Evolutionary conservation across 306 rosid species (phyloP), one percentile per base, ranked within the genome.

Genomic region (Trichosanthes cucumerina): DNA sequence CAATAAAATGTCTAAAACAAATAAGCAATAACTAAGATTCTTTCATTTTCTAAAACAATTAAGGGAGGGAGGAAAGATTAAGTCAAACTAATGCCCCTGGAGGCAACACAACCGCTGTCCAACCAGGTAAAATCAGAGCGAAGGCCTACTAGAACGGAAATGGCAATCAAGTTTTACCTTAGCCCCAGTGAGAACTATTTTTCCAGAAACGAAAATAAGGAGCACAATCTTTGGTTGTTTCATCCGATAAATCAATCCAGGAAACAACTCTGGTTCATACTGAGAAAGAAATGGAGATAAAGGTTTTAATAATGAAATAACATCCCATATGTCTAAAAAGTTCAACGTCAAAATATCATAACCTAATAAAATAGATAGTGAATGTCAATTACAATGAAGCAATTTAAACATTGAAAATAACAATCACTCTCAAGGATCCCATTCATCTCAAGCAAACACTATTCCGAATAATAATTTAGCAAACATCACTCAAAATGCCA

Each of bases 241-340:
- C 99, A 95, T 95, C 31, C 97, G 90, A 78, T 95, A 95, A 71
- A 95, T 95, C 85, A 95, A 82, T 38, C 99, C 99, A 3, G 98
- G 98, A 88, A 95, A 95, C 56, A 95, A 86, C 87, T 92, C 99
- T 18, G 99, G 99, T 85, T 95, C 99, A 83, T 96, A 96, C 99
- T 91, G 83, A 57, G 77, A 84, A 50, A 28, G 18, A 39, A 36
- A 79, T 19, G 38, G 36, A n/a, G 19, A 38, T 4, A 11, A 7
- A 36, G 7, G 21, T n/a, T 53, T 79, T 5, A 56, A 14, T 66
- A 18, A 31, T 26, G 7, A 46, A 24, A 18, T 44, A 6, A 16
- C 6, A 10, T 62, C 19, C 9, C 31, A 46, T 24, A 78, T 26
- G 28, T 16, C 43, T 21, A 58, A 33, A 5, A 38, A 41, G 53